Evolutionary conservation across 768 basidiomycete genomes (phyloP).

Genomic region (Vararia minispora): DNA sequence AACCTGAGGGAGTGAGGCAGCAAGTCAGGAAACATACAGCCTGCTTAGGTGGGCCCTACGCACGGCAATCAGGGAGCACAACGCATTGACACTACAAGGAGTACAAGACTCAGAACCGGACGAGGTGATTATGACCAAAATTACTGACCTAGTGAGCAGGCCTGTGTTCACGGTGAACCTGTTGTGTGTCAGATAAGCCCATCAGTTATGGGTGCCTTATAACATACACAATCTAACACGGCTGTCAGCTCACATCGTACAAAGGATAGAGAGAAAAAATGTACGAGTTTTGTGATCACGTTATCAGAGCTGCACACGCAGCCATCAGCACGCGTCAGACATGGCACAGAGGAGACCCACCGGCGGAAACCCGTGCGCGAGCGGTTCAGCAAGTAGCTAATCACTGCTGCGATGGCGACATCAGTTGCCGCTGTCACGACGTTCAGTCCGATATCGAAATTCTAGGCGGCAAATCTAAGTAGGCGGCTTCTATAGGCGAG

Average conservation of each 20-base stretch:
- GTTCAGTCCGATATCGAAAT: neutral
- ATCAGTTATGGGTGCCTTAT: neutral
- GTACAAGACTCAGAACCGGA: no score
- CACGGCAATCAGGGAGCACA: neutral
- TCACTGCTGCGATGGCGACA: neutral
- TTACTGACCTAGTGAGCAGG: neutral
- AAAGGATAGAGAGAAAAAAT: neutral
- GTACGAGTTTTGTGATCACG: neutral
- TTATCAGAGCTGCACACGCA: neutral
- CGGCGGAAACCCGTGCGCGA: conserved; percentile 1
- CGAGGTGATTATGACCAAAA: no score
- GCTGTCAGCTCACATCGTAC: no score
- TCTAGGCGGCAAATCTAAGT: neutral
- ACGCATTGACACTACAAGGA: neutral
- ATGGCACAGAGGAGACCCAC: neutral
- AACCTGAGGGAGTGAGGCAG: neutral
- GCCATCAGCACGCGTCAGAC: neutral
- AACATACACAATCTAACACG: neutral
- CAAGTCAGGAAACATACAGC: neutral
- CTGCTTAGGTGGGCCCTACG: no score
- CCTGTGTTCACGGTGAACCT: conserved; percentile 1
- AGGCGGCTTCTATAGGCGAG: no score
- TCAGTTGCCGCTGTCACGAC: neutral
- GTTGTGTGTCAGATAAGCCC: no score
- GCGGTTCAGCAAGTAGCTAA: neutral